Percentiles rank a stretch among this genome's conserved stretches.
phyloP scores from a whole-genome alignment of 2,329 filamentous ascomycete species.

The Didymella sp. region DNA sequence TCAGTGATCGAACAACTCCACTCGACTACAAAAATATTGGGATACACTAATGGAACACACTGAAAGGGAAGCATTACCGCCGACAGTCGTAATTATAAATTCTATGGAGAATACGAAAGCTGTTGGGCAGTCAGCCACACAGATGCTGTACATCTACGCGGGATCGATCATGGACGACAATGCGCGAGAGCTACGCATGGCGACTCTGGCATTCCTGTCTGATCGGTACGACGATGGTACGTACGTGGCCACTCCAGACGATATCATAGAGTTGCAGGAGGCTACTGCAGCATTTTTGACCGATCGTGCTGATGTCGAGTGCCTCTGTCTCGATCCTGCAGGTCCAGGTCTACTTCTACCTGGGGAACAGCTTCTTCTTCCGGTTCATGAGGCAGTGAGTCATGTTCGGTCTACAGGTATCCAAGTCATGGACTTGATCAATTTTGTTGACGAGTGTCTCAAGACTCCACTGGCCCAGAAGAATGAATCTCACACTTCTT shows the following conservation, averaged over 20 bases:
- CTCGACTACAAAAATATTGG: background rate
- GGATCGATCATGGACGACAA: background rate
- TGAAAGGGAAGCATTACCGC: background rate
- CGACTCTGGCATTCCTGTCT: conserved; percentile 4
- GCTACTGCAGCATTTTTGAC: conserved; percentile 16
- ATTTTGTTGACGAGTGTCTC: background rate
- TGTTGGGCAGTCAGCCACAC: background rate
- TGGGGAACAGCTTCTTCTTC: conserved; percentile 5
- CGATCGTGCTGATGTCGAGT: conserved; percentile 13
- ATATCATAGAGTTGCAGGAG: conserved; percentile 8
- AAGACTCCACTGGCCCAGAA: background rate
- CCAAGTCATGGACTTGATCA: background rate
- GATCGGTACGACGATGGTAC: background rate
- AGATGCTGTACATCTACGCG: background rate
- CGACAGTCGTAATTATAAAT: background rate
- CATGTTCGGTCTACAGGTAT: background rate
- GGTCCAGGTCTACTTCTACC: conserved; percentile 7
- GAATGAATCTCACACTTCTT: background rate
- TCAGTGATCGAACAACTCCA: background rate
- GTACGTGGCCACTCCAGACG: conserved; percentile 2
- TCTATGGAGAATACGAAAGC: background rate
- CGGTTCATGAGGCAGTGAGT: background rate
- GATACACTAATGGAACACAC: background rate
- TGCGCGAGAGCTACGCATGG: conserved; percentile 1
- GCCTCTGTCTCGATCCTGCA: background rate